Conservation (phyloP, 768 basidiomycete genomes). For the Kwoniella dendrophila region DNA sequence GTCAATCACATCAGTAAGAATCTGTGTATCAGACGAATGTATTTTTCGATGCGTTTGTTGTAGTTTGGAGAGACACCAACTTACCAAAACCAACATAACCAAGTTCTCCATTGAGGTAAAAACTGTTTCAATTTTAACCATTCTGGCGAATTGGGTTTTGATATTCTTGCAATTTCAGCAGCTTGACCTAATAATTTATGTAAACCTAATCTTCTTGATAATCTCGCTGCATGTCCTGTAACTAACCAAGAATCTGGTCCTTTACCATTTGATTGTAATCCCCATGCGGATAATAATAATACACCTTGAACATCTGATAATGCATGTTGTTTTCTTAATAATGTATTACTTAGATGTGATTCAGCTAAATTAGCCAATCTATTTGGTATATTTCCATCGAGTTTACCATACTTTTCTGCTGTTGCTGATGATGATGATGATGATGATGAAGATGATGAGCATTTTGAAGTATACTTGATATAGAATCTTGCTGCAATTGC, state of each 20-base stretch:
- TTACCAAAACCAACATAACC: slow-evolving; percentile 36
- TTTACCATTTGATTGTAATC: slow-evolving; percentile 34
- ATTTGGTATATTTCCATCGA: slow-evolving; percentile 26
- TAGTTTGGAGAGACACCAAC: too few relatives aligned
- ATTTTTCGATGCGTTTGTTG: too few relatives aligned
- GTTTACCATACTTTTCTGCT: too few relatives aligned
- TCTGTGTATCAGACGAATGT: too few relatives aligned
- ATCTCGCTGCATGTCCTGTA: slow-evolving; percentile 39
- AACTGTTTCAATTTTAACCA: slow-evolving; percentile 36
- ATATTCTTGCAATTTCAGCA: slow-evolving; percentile 26
- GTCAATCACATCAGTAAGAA: too few relatives aligned
- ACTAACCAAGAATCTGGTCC: slow-evolving; percentile 47
- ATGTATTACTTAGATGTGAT: slow-evolving; percentile 37
- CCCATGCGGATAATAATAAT: slow-evolving; percentile 40
- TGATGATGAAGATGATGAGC: slow-evolving; percentile 13
- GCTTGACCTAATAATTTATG: slow-evolving; percentile 38
- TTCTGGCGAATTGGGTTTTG: slow-evolving; percentile 28
- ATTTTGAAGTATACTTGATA: slow-evolving; percentile 25
- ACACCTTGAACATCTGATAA: slow-evolving; percentile 46
- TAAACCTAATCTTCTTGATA: slow-evolving; percentile 39
- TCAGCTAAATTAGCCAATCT: slow-evolving; percentile 36
- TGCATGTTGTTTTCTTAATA: slow-evolving; percentile 42
- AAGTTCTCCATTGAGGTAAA: slow-evolving; percentile 43
- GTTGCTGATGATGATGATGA: too few relatives aligned
- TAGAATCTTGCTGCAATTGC: slow-evolving; percentile 44